These are phyloP conservation scores for Geranium incanum DNA, from an alignment of 441 rosid species.

Conservation along the genomic window DNA sequence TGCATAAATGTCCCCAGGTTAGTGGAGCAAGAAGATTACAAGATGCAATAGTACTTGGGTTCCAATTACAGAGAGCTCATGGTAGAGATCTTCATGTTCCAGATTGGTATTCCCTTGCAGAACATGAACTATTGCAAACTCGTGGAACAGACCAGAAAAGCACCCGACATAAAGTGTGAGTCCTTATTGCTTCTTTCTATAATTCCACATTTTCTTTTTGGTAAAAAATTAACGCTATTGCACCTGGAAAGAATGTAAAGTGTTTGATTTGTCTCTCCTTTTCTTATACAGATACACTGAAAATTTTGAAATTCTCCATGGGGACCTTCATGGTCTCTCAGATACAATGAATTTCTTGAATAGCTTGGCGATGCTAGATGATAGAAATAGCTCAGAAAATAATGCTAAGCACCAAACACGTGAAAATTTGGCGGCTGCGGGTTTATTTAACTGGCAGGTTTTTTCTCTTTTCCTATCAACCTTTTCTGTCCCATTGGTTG, in stretches of 20 bases:
- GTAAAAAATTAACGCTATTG: background rate
- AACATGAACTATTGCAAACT: constrained; percentile 47
- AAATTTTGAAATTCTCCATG: constrained; percentile 88
- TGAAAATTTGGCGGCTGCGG: constrained; percentile 93
- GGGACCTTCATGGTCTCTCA: constrained; percentile 74
- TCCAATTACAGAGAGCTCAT: constrained; percentile 86
- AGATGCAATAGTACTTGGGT: constrained; percentile 94
- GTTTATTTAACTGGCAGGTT: constrained; percentile 97
- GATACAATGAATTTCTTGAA: constrained; percentile 81
- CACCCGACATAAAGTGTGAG: constrained; percentile 3
- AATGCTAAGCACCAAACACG: constrained; percentile 64
- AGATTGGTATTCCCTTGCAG: constrained; percentile 98
- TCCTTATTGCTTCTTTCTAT: background rate
- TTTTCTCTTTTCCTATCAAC: constrained; percentile 6
- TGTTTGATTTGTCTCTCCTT: constrained; percentile 10
- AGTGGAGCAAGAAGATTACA: constrained; percentile 98
- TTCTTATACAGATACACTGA: constrained; percentile 40
- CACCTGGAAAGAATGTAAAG: background rate
- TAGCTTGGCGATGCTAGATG: constrained; percentile 67
- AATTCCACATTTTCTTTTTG: constrained; percentile 11
- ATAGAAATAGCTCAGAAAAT: constrained; percentile 42
- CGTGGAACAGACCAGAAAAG: constrained; percentile 3
- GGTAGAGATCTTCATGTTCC: constrained; percentile 93
- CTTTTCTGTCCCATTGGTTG: background rate
- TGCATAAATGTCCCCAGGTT: constrained; percentile 35